Evolutionary conservation across 192 early-diverging fungal species (phyloP), one percentile per base, ranked within the genome.

Genomic region (Lunasporangiospora selenospora): DNA sequence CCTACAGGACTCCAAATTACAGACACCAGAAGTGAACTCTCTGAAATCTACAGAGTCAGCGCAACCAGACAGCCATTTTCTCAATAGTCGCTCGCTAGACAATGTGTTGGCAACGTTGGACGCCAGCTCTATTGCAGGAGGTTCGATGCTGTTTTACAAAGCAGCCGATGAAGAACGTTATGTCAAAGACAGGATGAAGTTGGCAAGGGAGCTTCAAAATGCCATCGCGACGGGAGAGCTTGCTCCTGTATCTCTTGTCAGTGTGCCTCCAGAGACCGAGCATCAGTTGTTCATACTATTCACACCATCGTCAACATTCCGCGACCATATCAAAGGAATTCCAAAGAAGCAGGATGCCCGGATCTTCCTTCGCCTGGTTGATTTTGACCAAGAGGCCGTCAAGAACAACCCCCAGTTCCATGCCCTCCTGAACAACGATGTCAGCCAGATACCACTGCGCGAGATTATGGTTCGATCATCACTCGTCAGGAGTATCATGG

Each of bases 381-480:
- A 96, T n/a, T 95, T 94, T 76, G 94, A 96, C 45, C 79, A 85
- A 18, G 83, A 90, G 41, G 89, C 98, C 55, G 61, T 73, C 1
- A 54, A 53, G 13, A 76, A 90, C 40, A 87, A 91, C 53, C 84
- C 91, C 6, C 89, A 94, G 75, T 95, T 96, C 62, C 84, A 92
- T 19, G 79, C 77, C 34, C 76, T 95, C 10, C 62, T 92, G 32
- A 83, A 81, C 24, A 67, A 84, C 1, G 80, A 81, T 18, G 66
- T 79, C 15, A 59, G 61, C 10, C 70, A 75, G 39, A 92, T 95
- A 45, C 96, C 97, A 11, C 81, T 95, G 24, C 89, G 97, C 2
- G 93, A 98, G 75, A 83, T 99, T 29, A 83, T 99, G 75, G 80
- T 99, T 1, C 88, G 94, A 38, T 88, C 91, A 9, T 87, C 91